phyloP scores from a whole-genome alignment of 441 rosid genomes.

The California macrophylla region DNA sequence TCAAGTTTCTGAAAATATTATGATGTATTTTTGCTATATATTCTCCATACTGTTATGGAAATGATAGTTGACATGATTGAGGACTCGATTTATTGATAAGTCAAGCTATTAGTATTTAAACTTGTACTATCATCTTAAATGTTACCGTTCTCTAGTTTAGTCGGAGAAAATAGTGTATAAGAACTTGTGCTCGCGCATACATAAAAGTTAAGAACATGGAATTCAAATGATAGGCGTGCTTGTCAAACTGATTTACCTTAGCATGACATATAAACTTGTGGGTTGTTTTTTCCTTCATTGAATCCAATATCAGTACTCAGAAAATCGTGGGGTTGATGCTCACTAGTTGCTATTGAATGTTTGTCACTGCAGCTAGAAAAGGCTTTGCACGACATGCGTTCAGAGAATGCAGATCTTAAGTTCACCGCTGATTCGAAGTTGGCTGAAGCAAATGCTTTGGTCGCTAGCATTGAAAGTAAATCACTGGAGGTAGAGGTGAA shows the following conservation, averaged over 20 bases:
- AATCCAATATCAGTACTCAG: background rate
- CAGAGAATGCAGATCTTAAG: constrained; percentile 80
- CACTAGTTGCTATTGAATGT: constrained; percentile 13
- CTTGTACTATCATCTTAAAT: background rate
- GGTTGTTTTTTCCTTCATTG: background rate
- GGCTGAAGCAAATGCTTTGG: constrained; percentile 82
- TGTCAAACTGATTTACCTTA: background rate
- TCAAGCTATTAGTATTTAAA: background rate
- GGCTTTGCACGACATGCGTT: constrained; percentile 69
- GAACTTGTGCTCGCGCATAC: background rate
- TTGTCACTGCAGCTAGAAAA: constrained; percentile 60
- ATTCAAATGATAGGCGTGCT: background rate
- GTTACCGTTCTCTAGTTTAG: background rate
- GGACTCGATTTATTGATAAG: background rate
- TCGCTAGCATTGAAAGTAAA: constrained; percentile 61
- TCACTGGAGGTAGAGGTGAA: constrained; percentile 79
- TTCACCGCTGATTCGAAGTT: constrained; percentile 81
- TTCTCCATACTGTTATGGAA: background rate
- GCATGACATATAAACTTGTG: background rate
- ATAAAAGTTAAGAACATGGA: background rate
- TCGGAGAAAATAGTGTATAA: background rate
- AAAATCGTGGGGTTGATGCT: background rate
- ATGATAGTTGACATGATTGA: background rate
- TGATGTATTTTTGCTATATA: background rate
- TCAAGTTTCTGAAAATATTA: background rate